These are phyloP conservation scores for Alternaria triticimaculans DNA, from an alignment of 2,329 filamentous ascomycete genomes.

Conservation along the genomic window DNA sequence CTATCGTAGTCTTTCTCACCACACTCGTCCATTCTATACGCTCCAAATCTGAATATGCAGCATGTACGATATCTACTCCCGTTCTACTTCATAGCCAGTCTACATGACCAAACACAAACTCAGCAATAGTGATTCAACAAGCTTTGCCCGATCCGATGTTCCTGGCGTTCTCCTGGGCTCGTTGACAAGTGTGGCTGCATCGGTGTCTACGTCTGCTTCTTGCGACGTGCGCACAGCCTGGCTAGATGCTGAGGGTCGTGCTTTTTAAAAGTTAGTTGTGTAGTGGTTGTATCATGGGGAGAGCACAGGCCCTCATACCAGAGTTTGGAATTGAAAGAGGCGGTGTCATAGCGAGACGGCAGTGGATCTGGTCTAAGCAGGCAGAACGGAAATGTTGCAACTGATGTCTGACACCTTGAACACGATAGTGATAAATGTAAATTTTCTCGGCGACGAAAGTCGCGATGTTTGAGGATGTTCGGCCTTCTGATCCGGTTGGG, in stretches of 20 bases:
- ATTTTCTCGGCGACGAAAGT: not conserved
- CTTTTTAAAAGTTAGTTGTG: not conserved
- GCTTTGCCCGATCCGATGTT: not conserved
- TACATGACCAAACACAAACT: not conserved
- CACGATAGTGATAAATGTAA: not conserved
- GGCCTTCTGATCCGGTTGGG: not conserved
- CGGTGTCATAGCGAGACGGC: not conserved
- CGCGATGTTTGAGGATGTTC: not conserved
- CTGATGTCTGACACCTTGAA: not conserved
- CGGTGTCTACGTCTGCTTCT: not conserved
- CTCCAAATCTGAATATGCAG: rapidly evolving
- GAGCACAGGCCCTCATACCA: not conserved
- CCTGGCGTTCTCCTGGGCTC: not conserved
- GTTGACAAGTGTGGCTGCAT: not conserved
- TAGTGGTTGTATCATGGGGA: not conserved
- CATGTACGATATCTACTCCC: not conserved
- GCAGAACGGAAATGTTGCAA: not conserved
- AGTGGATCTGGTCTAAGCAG: no score
- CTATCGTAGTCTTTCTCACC: not conserved
- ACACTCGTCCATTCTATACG: rapidly evolving
- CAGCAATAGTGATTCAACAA: not conserved
- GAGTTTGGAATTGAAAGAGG: not conserved
- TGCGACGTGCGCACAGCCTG: not conserved
- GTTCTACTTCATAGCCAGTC: rapidly evolving
- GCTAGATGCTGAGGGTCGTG: not conserved